Base-by-base conservation (phyloP, 768 basidiomycete genomes). In the Amanita pallidorosea region DNA sequence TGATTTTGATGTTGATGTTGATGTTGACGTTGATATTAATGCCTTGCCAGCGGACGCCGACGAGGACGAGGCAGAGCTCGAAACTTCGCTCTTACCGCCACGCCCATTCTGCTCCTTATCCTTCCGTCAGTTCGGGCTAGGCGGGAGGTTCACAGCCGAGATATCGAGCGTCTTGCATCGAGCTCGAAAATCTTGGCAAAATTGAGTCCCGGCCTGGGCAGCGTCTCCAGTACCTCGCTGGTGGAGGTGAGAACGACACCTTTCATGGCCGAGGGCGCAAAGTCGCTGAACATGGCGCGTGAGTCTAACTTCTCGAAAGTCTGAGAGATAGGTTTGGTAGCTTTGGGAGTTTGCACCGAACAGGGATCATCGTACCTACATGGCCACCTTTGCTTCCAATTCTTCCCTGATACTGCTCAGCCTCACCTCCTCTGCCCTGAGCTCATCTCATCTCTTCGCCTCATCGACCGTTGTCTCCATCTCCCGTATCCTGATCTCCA, bases 231-330 rank as follows among this genome's bases (percentile, higher is more conserved):
- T 1, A 74, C 69, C 60, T 89, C 81, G 7, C 89, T 89, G 0
- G 89, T 89, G 7, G 81, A 70, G 0, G 89, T 89, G 34, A 90
- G 70, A 27, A 92, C 73, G 35, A 92, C 85, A 2, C 89, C 81
- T 60, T 83, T 83, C 81, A 84, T 84, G 1, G 81, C 81, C 3
- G 77, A 79, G 2, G 70, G 70, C 27, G 69, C 61, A 20, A 56
- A 62, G 9, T 70, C 70, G 25, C 61, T 54, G 47, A 60, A 61
- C 9, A 62, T 57, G 5, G 66, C 54, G 27, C 76, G 73, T 25
- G 63, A 69, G 12, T 75, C 64, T 0, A 84, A 83, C 2, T 83
- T 85, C 41, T 76, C 73, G 65, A 59, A 36, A 60, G 66, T 52
- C 64, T 55, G 15, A 42, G 55, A 44, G 37, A 46, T 33, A 46